These are phyloP conservation scores for Aspergillus hancockii DNA, from an alignment of 495 filamentous ascomycete species.

Conservation along the genomic window DNA sequence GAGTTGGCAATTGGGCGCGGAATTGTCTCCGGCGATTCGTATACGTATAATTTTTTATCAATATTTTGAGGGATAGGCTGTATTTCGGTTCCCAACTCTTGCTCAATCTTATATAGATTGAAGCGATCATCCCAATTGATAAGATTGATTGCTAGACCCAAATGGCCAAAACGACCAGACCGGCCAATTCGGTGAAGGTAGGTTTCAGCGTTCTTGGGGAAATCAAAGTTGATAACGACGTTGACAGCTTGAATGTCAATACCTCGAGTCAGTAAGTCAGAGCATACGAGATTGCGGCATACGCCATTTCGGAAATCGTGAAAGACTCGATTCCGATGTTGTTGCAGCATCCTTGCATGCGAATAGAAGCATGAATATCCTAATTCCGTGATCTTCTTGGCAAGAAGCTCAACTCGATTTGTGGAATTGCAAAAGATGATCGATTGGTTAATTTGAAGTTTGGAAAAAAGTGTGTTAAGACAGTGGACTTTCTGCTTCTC, in stretches of 20 bases:
- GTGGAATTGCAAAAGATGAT: constrained; percentile 99
- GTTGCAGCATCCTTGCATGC: constrained; percentile 97
- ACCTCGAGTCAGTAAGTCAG: constrained; percentile 94
- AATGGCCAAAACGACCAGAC: constrained; percentile 94
- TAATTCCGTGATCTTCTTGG: constrained; percentile 98
- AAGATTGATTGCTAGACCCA: constrained; percentile 96
- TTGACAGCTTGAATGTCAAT: constrained; percentile 99
- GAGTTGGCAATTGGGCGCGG: constrained; percentile 70
- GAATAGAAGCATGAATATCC: constrained; percentile 99
- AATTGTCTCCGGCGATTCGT: constrained; percentile 93
- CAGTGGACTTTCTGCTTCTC: constrained; percentile 99
- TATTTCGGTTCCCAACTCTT: constrained; percentile 96
- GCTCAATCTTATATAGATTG: constrained; percentile 98
- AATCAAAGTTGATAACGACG: constrained; percentile 99
- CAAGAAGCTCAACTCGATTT: constrained; percentile 93
- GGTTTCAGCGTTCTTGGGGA: constrained; percentile 98
- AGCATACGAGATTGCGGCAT: constrained; percentile 97
- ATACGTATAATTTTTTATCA: constrained; percentile 97
- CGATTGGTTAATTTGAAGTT: constrained; percentile 99
- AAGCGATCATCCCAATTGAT: constrained; percentile 99
- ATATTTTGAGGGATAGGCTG: constrained; percentile 91
- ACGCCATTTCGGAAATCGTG: constrained; percentile 98
- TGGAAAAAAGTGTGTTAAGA: constrained; percentile 97
- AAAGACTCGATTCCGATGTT: constrained; percentile 95
- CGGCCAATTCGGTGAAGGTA: constrained; percentile 98